Conservation (phyloP, 805 yeast species). For the Kodamaea laetipori region DNA sequence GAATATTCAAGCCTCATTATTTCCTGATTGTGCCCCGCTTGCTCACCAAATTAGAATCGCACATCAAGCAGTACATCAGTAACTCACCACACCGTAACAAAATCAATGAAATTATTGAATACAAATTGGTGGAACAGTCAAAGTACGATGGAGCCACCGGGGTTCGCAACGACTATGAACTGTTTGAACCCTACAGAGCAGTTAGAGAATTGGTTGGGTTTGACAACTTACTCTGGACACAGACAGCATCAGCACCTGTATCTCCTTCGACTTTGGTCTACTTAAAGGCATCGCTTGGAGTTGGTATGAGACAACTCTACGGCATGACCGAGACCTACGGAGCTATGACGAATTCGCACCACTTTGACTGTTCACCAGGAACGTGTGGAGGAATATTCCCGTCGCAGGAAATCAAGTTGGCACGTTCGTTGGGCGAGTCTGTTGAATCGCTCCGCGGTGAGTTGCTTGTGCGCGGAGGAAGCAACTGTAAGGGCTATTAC, state of each 20-base stretch:
- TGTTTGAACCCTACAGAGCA: slow-evolving; percentile 16
- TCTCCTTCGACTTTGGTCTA: slow-evolving; percentile 26
- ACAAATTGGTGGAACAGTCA: slow-evolving; percentile 13
- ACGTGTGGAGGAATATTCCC: slow-evolving; percentile 27
- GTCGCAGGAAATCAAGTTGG: slow-evolving; percentile 23
- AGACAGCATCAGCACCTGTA: slow-evolving; percentile 36
- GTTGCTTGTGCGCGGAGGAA: slow-evolving; percentile 58
- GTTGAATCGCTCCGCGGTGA: slow-evolving; percentile 46
- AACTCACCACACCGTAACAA: slow-evolving; percentile 6
- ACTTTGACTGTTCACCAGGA: slow-evolving; percentile 27
- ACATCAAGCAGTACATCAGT: slow-evolving; percentile 14
- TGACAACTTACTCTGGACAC: slow-evolving; percentile 21
- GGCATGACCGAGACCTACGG: slow-evolving; percentile 32
- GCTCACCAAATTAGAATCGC: slow-evolving; percentile 35
- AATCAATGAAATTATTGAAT: slow-evolving; percentile 15
- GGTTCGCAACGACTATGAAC: slow-evolving; percentile 16
- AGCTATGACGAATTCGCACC: slow-evolving; percentile 21
- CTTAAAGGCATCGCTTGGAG: slow-evolving; percentile 27
- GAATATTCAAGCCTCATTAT: slow-evolving; percentile 29
- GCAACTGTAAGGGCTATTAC: slow-evolving; percentile 52
- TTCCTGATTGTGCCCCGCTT: slow-evolving; percentile 42
- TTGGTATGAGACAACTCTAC: slow-evolving; percentile 64
- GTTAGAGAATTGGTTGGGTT: slow-evolving; percentile 20
- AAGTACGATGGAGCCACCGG: slow-evolving; percentile 15
- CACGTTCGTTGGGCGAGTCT: slow-evolving; percentile 19